Evolutionary conservation across 1,139 yeast species (phyloP).

Genomic region (Pichia sp.): DNA sequence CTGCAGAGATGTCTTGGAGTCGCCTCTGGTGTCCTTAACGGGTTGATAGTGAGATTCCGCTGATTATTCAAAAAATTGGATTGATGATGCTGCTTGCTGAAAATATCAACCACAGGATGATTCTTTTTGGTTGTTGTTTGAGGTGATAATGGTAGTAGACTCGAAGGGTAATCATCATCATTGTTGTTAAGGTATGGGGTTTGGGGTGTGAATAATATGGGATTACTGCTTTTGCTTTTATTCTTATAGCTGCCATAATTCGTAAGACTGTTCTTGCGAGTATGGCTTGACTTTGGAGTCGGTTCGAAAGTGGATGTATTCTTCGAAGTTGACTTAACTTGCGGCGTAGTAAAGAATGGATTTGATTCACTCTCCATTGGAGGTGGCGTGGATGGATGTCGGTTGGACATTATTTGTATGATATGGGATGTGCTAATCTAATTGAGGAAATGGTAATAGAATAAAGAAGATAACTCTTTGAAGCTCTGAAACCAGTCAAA

Average conservation of each 20-base stretch:
- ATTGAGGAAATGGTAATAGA: not conserved
- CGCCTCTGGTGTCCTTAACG: constrained; percentile 29
- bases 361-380: constrained; percentile 10
- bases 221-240: not conserved
- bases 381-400: constrained; percentile 30
- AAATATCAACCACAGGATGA: constrained; percentile 6
- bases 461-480: not conserved
- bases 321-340: constrained; percentile 5
- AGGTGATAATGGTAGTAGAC: constrained; percentile 14
- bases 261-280: not conserved
- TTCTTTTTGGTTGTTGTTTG: constrained; percentile 12
- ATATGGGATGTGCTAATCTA: not conserved
- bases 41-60: not conserved
- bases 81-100: constrained; percentile 1
- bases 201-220: constrained; percentile 24
- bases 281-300: not conserved
- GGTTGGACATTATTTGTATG: constrained; percentile 13
- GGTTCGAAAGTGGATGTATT: not conserved
- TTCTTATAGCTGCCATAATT: not conserved
- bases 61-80: not conserved
- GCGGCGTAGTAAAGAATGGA: constrained; percentile 17
- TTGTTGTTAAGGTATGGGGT: constrained; percentile 22
- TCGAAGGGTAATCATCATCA: constrained; percentile 12
- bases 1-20: constrained; percentile 23
- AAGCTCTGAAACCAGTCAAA: not conserved